These are phyloP conservation scores for Cryptococcus floricola DNA, from an alignment of 1,284 basidiomycete species.

Conservation along the genomic window DNA sequence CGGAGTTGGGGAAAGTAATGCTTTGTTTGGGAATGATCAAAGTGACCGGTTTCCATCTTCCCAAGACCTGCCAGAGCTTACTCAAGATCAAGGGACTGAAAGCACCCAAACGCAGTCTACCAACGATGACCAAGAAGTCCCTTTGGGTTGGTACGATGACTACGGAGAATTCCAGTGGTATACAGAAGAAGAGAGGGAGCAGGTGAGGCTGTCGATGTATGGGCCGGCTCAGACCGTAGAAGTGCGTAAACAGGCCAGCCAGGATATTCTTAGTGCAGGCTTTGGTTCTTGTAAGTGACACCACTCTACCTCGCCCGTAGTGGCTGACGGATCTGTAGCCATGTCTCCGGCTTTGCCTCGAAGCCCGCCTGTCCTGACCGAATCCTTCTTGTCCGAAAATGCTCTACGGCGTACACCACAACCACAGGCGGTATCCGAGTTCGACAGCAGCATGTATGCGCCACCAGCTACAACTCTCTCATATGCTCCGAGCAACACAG, in stretches of 20 bases:
- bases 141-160: slow-evolving; percentile 46
- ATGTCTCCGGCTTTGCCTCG: slow-evolving; percentile 1
- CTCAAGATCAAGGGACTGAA: too few relatives aligned
- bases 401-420: slow-evolving; percentile 33
- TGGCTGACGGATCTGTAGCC: background rate
- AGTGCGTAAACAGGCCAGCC: background rate
- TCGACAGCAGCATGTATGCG: slow-evolving; percentile 10
- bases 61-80: too few relatives aligned
- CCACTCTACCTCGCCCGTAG: background rate
- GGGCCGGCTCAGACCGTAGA: slow-evolving; percentile 8
- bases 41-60: too few relatives aligned
- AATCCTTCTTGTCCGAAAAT: slow-evolving; percentile 23
- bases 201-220: slow-evolving; percentile 34
- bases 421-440: slow-evolving; percentile 13
- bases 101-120: too few relatives aligned
- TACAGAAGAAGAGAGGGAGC: slow-evolving; percentile 41
- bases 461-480: slow-evolving; percentile 20
- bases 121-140: slow-evolving; percentile 21
- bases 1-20: too few relatives aligned
- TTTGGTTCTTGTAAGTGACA: slow-evolving; percentile 4
- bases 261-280: background rate
- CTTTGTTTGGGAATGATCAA: too few relatives aligned
- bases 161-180: slow-evolving; percentile 41
- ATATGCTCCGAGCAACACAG: slow-evolving; percentile 5
- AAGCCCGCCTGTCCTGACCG: slow-evolving; percentile 12